Conservation (phyloP, 352 stramenopile species). For the Globisporangium yorkense region DNA sequence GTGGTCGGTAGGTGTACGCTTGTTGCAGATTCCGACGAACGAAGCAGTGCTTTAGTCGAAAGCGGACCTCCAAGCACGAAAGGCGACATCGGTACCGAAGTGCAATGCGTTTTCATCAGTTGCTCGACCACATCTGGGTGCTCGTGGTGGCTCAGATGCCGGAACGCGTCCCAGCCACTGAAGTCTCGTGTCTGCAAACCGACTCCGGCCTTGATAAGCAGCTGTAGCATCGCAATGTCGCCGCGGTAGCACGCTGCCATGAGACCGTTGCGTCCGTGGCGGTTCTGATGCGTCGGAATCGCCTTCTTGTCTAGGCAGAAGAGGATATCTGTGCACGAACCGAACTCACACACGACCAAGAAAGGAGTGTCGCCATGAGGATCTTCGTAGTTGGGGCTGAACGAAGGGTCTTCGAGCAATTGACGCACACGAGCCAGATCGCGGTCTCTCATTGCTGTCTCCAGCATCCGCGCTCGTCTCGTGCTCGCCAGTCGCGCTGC, state of each 20-base stretch:
- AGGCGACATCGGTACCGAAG: background rate
- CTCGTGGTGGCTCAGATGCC: conserved; percentile 36
- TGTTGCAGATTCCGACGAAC: background rate
- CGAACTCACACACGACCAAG: conserved; percentile 22
- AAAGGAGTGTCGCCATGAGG: conserved; percentile 34
- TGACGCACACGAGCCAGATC: conserved; percentile 28
- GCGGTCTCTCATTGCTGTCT: conserved; percentile 25
- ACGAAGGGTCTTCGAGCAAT: conserved; percentile 22
- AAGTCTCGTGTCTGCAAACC: conserved; percentile 40
- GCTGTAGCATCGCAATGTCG: conserved; percentile 24
- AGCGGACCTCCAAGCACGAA: conserved; percentile 11
- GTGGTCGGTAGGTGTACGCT: background rate
- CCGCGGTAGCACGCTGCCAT: conserved; percentile 43
- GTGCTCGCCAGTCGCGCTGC: conserved; percentile 5
- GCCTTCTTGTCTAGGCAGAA: conserved; percentile 32
- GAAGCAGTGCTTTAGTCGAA: background rate
- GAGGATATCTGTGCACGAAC: conserved; percentile 27
- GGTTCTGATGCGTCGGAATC: conserved; percentile 41
- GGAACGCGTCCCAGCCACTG: conserved; percentile 26
- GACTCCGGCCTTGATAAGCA: conserved; percentile 32
- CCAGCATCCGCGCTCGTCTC: conserved; percentile 22
- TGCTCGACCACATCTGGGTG: conserved; percentile 35
- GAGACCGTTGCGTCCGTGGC: conserved; percentile 32
- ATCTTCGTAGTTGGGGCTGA: conserved; percentile 51
- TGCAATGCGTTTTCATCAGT: conserved; percentile 20